These are phyloP conservation scores for Cladosporium sp. DNA, from an alignment of 2,329 filamentous ascomycete species.

Conservation along the genomic window DNA sequence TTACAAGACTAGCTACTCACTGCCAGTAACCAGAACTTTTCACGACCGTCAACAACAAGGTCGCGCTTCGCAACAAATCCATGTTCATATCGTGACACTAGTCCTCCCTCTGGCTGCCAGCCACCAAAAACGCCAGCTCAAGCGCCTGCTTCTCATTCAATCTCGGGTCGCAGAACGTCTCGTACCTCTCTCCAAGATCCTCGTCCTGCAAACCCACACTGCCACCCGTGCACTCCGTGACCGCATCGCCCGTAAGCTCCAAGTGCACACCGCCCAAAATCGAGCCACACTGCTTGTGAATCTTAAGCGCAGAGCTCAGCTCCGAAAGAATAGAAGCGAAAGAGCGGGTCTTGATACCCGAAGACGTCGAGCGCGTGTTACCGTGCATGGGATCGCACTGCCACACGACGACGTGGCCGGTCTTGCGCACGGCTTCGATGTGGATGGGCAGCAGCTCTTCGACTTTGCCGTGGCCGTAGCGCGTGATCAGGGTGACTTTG, in stretches of 20 bases:
- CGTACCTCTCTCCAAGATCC: slow-evolving; percentile 87
- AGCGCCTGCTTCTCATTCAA: slow-evolving; percentile 97
- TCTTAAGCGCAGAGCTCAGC: slow-evolving; percentile 76
- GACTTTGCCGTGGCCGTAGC: slow-evolving; percentile 83
- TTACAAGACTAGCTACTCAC: neutral
- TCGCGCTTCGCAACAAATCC: neutral
- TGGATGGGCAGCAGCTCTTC: slow-evolving; percentile 74
- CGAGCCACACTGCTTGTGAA: slow-evolving; percentile 80
- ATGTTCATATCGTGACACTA: neutral
- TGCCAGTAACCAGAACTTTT: neutral
- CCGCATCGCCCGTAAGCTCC: slow-evolving; percentile 91
- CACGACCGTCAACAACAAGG: neutral
- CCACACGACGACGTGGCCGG: slow-evolving; percentile 80
- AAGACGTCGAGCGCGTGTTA: slow-evolving; percentile 65
- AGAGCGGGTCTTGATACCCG: slow-evolving; percentile 86
- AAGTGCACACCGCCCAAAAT: slow-evolving; percentile 93
- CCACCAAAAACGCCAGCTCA: slow-evolving; percentile 90
- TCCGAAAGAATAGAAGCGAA: slow-evolving; percentile 90
- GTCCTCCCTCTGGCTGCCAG: slow-evolving; percentile 54
- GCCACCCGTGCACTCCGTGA: slow-evolving; percentile 93
- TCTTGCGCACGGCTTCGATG: slow-evolving; percentile 83
- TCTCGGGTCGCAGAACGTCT: slow-evolving; percentile 91
- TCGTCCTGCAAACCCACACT: slow-evolving; percentile 84
- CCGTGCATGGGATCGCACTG: slow-evolving; percentile 99
- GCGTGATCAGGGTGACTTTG: slow-evolving; percentile 94